Base-by-base conservation (phyloP, 2,329 filamentous ascomycete genomes). In the Aspergillus sp. region DNA sequence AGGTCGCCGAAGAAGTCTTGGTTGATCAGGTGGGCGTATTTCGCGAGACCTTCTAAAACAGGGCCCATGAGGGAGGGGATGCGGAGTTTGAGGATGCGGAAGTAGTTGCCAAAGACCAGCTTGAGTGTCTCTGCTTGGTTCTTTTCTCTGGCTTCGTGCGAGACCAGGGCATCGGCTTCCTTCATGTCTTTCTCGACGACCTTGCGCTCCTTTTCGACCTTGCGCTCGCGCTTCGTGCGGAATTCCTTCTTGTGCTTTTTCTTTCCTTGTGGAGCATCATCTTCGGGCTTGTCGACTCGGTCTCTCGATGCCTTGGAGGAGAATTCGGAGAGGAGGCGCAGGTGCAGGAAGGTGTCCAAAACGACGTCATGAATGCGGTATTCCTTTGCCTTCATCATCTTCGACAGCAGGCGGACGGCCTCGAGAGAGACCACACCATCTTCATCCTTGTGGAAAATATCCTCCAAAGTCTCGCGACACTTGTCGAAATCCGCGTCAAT, bases 1-100 rank as follows among this genome's bases (percentile, higher is more conserved):
- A 98, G 78, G 64, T 98, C 93, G 23, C 91, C 93, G 60, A 98
- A 98, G 75, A 98, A 97, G 65, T 98, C 89, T 64, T 98, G 90
- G 72, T 98, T 98, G 77, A 98, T 98, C 50, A 98, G 79, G 65
- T 96, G 93, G 3, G 90, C 85, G 64, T 95, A 98, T 64, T 90
- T 90, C 44, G 91, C 90, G 19, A 98, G 74, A 23, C 93, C 93
- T 73, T 97, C 93, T 4, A 98, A 79, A 0, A 96, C 90, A 12
- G 91, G 90, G n/a, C 93, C 93, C 88, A 96, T 97, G 15, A 98
- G 80, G 56, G 86, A 82, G 12, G 88, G 84, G 20, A 82, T 79
- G 22, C 90, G 83, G 46, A 83, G 77, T 73, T 97, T 97, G 39
- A 98, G 74, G 47, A 97, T 91, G 45, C 90, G 85, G 70, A 98